Conservation (phyloP, 2,329 filamentous ascomycete genomes). For the Neofusicoccum parvum region DNA sequence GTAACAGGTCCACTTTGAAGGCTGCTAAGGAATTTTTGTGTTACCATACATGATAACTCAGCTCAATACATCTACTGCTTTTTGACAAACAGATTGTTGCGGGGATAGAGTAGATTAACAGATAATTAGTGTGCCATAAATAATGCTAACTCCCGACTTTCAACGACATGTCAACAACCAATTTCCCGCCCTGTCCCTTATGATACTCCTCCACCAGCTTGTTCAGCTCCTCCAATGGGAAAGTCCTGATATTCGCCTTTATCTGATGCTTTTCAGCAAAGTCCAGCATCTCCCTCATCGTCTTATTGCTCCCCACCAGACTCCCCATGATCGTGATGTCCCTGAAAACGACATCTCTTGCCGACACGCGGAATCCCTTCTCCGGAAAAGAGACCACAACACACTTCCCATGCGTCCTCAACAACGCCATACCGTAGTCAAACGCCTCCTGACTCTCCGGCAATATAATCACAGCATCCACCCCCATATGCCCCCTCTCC, state of each 20-base stretch:
- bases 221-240: constrained; percentile 41
- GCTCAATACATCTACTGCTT: too few relatives aligned
- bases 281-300: constrained; percentile 43
- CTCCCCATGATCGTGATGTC: constrained; percentile 47
- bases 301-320: constrained; percentile 46
- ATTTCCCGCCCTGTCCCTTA: constrained; percentile 48
- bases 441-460: constrained; percentile 52
- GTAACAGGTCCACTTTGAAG: too few relatives aligned
- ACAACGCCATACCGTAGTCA: constrained; percentile 48
- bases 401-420: constrained; percentile 50
- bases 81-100: too few relatives aligned
- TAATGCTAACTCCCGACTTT: neutral
- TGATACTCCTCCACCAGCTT: constrained; percentile 49
- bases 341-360: constrained; percentile 48
- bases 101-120: too few relatives aligned
- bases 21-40: too few relatives aligned
- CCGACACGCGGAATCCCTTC: constrained; percentile 46
- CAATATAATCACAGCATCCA: constrained; percentile 42
- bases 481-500: too few relatives aligned
- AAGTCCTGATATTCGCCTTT: constrained; percentile 39
- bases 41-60: too few relatives aligned
- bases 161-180: constrained; percentile 46
- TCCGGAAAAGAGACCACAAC: constrained; percentile 52
- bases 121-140: too few relatives aligned
- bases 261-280: constrained; percentile 42